Evolutionary conservation across 352 stramenopile genomes (phyloP).

Genomic region (Phytophthora macrochlamydospora): DNA sequence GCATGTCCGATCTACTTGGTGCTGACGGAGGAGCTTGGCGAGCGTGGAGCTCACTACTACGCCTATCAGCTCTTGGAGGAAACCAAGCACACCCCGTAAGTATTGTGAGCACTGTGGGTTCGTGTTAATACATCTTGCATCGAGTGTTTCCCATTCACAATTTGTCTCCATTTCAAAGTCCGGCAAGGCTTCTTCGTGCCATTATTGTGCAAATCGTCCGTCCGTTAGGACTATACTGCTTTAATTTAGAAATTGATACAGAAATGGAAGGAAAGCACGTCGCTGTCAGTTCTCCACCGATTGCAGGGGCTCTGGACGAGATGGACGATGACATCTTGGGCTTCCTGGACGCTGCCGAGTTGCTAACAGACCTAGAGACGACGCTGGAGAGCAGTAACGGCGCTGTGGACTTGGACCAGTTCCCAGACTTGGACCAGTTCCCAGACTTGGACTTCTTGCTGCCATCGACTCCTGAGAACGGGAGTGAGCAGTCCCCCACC

Average conservation of each 20-base stretch:
- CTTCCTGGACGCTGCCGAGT: slow-evolving; percentile 19
- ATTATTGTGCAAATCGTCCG: too few relatives aligned
- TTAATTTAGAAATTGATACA: too few relatives aligned
- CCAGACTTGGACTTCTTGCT: slow-evolving; percentile 51
- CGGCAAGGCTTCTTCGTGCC: too few relatives aligned
- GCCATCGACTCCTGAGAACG: slow-evolving; percentile 40
- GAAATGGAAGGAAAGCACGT: too few relatives aligned
- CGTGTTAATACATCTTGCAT: too few relatives aligned
- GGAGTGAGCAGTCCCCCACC: slow-evolving; percentile 8
- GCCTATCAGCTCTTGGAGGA: slow-evolving; percentile 75
- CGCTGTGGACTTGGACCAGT: slow-evolving; percentile 44
- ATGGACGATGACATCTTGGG: background rate
- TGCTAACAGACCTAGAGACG: slow-evolving; percentile 22
- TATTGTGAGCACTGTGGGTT: too few relatives aligned
- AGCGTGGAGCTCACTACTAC: slow-evolving; percentile 88
- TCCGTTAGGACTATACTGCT: too few relatives aligned
- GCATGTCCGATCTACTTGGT: slow-evolving; percentile 82
- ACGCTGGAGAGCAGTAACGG: slow-evolving; percentile 26
- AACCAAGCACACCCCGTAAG: slow-evolving; percentile 25
- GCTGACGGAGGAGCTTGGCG: slow-evolving; percentile 83
- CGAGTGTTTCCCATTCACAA: too few relatives aligned
- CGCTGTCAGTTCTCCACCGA: too few relatives aligned
- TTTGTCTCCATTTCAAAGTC: too few relatives aligned
- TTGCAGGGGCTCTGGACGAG: background rate
- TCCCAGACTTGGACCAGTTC: slow-evolving; percentile 52